Conservation (phyloP, 148 eudicot species). For the Fagopyrum homotropicum region DNA sequence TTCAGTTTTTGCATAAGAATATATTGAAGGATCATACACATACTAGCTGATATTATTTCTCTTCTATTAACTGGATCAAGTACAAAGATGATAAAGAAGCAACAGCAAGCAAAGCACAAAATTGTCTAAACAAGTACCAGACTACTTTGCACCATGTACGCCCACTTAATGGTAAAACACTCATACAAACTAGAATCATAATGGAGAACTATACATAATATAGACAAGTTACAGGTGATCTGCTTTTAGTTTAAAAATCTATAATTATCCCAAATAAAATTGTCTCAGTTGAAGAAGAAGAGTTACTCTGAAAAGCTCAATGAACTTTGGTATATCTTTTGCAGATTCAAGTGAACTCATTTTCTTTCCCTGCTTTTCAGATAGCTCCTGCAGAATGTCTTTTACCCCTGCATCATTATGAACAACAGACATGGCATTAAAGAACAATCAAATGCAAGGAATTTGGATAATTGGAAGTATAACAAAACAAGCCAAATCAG, state of each 20-base stretch:
- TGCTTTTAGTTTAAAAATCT: not conserved
- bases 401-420: constrained; percentile 71
- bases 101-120: not conserved
- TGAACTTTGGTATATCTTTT: constrained; percentile 67
- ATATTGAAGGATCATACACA: not conserved
- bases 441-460: not conserved
- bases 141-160: not conserved
- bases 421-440: not conserved
- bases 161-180: not conserved
- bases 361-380: constrained; percentile 87
- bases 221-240: not conserved
- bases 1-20: not conserved
- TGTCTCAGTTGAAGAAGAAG: not conserved
- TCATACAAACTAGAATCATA: no score
- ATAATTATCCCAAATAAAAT: not conserved
- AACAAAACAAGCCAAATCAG: not conserved
- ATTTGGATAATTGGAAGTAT: not conserved
- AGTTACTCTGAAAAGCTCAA: constrained; percentile 50
- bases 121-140: no score
- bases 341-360: constrained; percentile 75
- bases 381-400: constrained; percentile 71
- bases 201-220: no score
- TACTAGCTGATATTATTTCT: not conserved
- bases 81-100: not conserved
- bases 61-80: not conserved